Conservation (phyloP, 1,139 yeast species). For the Sugiyamaella pinicola region DNA sequence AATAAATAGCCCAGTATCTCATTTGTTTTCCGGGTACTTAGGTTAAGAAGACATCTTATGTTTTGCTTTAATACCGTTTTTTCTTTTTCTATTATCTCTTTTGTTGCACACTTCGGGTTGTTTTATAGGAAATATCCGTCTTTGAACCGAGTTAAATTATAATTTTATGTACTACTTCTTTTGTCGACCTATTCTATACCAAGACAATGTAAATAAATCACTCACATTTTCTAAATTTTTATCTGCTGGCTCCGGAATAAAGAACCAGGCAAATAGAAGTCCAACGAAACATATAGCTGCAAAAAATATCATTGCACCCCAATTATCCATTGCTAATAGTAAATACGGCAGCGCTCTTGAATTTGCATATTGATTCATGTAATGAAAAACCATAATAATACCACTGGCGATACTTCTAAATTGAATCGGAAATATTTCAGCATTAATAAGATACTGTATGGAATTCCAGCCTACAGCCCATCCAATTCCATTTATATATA, state of each 20-base stretch:
- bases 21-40: slow-evolving; percentile 19
- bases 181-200: slow-evolving; percentile 45
- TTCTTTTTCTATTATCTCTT: neutral
- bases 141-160: neutral
- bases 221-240: slow-evolving; percentile 60
- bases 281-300: slow-evolving; percentile 49
- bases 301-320: slow-evolving; percentile 60
- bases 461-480: slow-evolving; percentile 68
- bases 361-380: slow-evolving; percentile 61
- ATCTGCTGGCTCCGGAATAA: slow-evolving; percentile 57
- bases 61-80: neutral
- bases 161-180: slow-evolving; percentile 1
- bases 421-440: slow-evolving; percentile 61
- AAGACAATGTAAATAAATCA: slow-evolving; percentile 58
- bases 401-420: slow-evolving; percentile 59
- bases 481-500: slow-evolving; percentile 57
- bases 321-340: slow-evolving; percentile 51
- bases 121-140: neutral
- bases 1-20: slow-evolving; percentile 10
- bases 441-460: slow-evolving; percentile 58
- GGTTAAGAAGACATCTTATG: neutral
- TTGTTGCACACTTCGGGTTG: neutral
- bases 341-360: slow-evolving; percentile 59
- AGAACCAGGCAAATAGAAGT: slow-evolving; percentile 54
- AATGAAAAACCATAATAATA: slow-evolving; percentile 59